Evolutionary conservation across 2,329 filamentous ascomycete species (phyloP), one percentile per base, ranked within the genome.

Genomic region (Neopestalotiopsis sp.): DNA sequence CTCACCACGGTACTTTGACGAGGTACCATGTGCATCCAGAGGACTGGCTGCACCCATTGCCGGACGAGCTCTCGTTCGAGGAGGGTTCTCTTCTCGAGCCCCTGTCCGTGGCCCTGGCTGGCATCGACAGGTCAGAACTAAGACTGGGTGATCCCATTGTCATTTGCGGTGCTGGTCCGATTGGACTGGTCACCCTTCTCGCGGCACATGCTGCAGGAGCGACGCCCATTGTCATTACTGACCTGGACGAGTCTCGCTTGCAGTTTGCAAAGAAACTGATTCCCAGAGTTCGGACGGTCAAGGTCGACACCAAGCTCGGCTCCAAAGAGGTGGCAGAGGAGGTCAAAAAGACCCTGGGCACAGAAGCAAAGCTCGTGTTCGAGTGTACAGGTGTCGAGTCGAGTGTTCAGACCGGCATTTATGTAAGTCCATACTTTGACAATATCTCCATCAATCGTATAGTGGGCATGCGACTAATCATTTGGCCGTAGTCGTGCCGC

Each of bases 61-160:
- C 82, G 0, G 69, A 74, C 3, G 56, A 69, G 1, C 72, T 84
- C 13, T 76, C 73, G 5, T 79, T 82, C 52, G 76, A 81, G 40
- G 83, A 85, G 66, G 83, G 81, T 0, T 81, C 81, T 0, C 76
- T 87, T 4, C 78, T 86, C 10, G 85, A 86, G 75, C 84, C 85
- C 6, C 74, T 86, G 10, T 79, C 80, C 17, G 82, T 85, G 3
- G 84, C 84, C 2, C 78, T 86, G 1, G 83, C 85, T 34, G 78
- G 80, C 0, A 78, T 83, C 7, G 76, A 83, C 24, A 77, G 80
- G 5, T 78, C 80, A 1, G 78, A 76, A 1, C 69, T 85, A 2
- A 74, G 75, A 28, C 74, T 83, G 0, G 84, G 83, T 0, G 75
- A 83, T 64, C 73, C 76, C 10, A 71, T 83, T 4, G 71, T 81